A percentile compares a stretch with the other conserved stretches of the same genome.
Conservation (phyloP, 345 rosid genomes). For the Sisymbrium altissimum region DNA sequence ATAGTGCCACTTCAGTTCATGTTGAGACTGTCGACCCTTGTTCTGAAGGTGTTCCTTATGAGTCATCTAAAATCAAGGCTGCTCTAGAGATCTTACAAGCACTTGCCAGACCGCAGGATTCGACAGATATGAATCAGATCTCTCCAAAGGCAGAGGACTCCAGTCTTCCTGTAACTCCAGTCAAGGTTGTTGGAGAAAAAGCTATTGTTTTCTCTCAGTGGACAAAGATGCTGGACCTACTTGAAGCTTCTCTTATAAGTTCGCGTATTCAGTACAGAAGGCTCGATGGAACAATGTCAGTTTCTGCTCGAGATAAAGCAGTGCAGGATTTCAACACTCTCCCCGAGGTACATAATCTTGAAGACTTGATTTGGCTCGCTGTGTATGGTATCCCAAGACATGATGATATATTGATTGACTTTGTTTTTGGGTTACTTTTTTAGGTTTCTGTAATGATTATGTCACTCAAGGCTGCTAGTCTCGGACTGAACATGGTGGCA, state of each 20-base stretch:
- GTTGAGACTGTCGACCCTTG: slow-evolving; percentile 31
- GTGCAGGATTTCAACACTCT: slow-evolving; percentile 88
- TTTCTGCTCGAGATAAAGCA: slow-evolving; percentile 88
- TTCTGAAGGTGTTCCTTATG: slow-evolving; percentile 33
- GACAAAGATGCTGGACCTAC: slow-evolving; percentile 91
- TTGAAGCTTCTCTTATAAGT: slow-evolving; percentile 70
- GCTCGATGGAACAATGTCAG: slow-evolving; percentile 99
- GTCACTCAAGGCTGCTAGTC: slow-evolving; percentile 98
- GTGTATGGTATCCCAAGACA: neutral
- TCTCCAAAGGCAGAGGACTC: slow-evolving; percentile 30
- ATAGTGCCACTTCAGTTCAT: slow-evolving; percentile 39
- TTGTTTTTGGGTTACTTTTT: neutral
- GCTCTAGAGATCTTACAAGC: slow-evolving; percentile 76
- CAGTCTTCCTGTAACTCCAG: slow-evolving; percentile 27
- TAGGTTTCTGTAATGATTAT: slow-evolving; percentile 93
- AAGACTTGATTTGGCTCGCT: neutral
- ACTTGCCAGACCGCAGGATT: slow-evolving; percentile 44
- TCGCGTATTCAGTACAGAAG: slow-evolving; percentile 81
- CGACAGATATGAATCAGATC: slow-evolving; percentile 24
- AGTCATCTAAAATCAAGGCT: slow-evolving; percentile 89
- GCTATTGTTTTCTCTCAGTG: slow-evolving; percentile 97
- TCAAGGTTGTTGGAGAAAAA: slow-evolving; percentile 60
- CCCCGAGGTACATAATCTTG: slow-evolving; percentile 66
- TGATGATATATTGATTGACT: neutral
- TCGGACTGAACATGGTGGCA: slow-evolving; percentile 95